Base-by-base conservation (phyloP, 306 rosid species). In the Benincasa hispida region DNA sequence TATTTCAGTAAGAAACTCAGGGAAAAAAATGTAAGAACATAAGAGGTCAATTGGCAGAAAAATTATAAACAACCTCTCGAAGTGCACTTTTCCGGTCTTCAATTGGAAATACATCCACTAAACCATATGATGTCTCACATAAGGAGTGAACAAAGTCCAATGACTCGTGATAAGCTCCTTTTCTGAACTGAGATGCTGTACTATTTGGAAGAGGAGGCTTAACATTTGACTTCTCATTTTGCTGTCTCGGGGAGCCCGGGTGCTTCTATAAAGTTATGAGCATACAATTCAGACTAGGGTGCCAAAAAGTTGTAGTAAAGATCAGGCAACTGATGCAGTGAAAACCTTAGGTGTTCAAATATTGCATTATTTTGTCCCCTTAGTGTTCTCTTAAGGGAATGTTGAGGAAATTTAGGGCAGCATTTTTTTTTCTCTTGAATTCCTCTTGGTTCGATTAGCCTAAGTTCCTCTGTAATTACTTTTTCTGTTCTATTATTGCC, bases 51-150 rank as follows among this genome's bases (percentile, higher is more conserved):
- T 42, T 42, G 54, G 13, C 42, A 69, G 70, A 68, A 54, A 77
- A 82, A 58, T 82, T 55, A 70, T 79, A 80, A 84, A 76, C 75
- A 75, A 95, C 99, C 99, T 95, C 99, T 76, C 82, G 81, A 76
- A 95, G 98, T 76, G 98, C 92, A 88, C 88, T 89, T 80, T 92
- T 95, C 79, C 99, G 99, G 87, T 92, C 99, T 85, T 95, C 98
- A 88, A 84, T 70, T 47, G 99, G 98, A 89, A 90, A 95, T 81
- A 95, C 87, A 83, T 95, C 99, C 86, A 95, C 98, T 85, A 95
- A 88, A 48, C 98, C 97, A 84, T 80, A 92, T 75, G 99, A 95
- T 27, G 92, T 95, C 72, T 95, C 99, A 70, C 99, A 95, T 79
- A 95, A 81, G 72, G 99, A 87, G 85, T 61, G 98, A 85, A 95